phyloP scores from a whole-genome alignment of 306 rosid species.

The Cucurbita ficifolia region DNA sequence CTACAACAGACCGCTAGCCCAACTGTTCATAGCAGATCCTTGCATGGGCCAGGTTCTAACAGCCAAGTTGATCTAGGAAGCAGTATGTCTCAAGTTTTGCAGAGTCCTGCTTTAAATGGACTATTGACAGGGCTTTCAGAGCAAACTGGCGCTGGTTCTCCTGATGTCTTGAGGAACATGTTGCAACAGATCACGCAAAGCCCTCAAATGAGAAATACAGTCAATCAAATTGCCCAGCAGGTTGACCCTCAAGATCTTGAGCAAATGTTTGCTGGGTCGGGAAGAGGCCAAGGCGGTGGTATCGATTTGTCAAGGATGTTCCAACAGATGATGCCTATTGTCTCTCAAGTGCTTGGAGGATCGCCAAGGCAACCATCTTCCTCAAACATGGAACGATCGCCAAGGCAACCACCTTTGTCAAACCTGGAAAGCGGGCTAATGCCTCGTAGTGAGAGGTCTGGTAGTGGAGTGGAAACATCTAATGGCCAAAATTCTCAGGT shows the following conservation, averaged over 20 bases:
- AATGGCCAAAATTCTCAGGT: conserved; percentile 48
- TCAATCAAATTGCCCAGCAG: conserved; percentile 72
- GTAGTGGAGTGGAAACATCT: conserved; percentile 18
- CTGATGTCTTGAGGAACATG: conserved; percentile 78
- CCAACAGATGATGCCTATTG: conserved; percentile 98
- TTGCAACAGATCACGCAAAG: conserved; percentile 82
- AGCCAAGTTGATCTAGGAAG: conserved; percentile 48
- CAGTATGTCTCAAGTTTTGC: conserved; percentile 84
- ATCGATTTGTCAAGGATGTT: conserved; percentile 71
- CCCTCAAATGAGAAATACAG: conserved; percentile 75
- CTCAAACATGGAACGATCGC: conserved; percentile 27
- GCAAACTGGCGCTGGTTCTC: conserved; percentile 79
- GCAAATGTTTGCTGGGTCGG: conserved; percentile 56
- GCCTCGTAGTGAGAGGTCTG: conserved; percentile 16
- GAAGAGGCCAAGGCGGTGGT: conserved; percentile 65
- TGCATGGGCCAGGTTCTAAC: conserved; percentile 17
- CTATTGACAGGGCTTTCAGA: conserved; percentile 73
- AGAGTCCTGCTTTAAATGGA: conserved; percentile 81
- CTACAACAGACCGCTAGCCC: conserved; percentile 20
- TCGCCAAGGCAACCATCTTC: conserved; percentile 20
- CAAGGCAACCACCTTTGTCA: conserved; percentile 24
- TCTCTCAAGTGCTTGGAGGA: conserved; percentile 61
- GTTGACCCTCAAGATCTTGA: conserved; percentile 64
- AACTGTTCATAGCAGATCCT: conserved; percentile 15
- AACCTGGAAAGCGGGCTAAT: conserved; percentile 27